Evolutionary conservation across 345 rosid genomes (phyloP), one percentile per base, ranked within the genome.

Genomic region (Lenwebbia sp.): DNA sequence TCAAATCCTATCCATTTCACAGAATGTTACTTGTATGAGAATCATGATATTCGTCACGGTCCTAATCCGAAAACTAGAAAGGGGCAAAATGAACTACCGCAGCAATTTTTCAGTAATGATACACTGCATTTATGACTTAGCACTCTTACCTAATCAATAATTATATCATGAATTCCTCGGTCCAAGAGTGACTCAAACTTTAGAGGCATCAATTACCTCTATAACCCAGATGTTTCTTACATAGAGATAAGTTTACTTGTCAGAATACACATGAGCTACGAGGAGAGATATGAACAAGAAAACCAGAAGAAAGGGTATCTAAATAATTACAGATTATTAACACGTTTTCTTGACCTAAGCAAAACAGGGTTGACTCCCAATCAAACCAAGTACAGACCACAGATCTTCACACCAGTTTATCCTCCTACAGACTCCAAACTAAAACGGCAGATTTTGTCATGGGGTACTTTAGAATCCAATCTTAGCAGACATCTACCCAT

Each of bases 321-420:
- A 85, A 60, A 85, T 85, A 85, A 85, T 85, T 74, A 85, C 86
- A 85, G 86, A 70, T 54, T 49, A 62, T 56, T 19, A 40, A 78
- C 84, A 49, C 83, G 23, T 56, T 74, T 51, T 49, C 86, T 75
- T 15, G 30, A 47, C 19, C 87, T 84, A 44, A 47, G 23, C 83
- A 85, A 85, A 78, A 40, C 86, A 52, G 82, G 82, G 82, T 70
- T 62, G 86, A 15, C 84, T 52, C 84, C 82, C 78, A 70, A 37
- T 53, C 78, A 53, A 76, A 65, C 70, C 40, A 82, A 81, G 26
- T 26, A 85, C 62, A 78, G 54, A 57, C 76, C 53, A 47, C 81
- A 82, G 51, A 57, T 58, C 30, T 33, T 58, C 84, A 85, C 84
- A 82, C 85, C 41, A 53, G 41, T 57, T 82, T 49, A 44, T 28